A percentile compares a stretch with the other conserved stretches of the same genome.
Evolutionary conservation across 768 basidiomycete species (phyloP).

Genomic region (Kwoniella pini): DNA sequence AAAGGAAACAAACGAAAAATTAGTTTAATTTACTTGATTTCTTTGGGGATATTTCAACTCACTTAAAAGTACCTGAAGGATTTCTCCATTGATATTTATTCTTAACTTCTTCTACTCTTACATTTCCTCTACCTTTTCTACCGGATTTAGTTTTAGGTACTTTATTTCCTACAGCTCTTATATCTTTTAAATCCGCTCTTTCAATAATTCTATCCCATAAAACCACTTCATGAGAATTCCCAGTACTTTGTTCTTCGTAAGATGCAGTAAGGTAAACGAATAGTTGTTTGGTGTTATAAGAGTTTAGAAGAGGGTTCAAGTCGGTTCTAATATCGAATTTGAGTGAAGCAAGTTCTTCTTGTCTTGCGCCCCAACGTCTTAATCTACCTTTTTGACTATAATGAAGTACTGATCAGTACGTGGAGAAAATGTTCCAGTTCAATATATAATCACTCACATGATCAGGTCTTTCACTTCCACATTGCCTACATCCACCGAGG

Average conservation of each 20-base stretch:
- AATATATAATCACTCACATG: conserved; percentile 23
- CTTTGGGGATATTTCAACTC: conserved; percentile 11
- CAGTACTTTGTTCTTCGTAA: conserved; percentile 27
- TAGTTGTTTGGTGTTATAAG: conserved; percentile 50
- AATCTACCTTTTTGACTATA: conserved; percentile 42
- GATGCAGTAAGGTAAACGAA: conserved; percentile 46
- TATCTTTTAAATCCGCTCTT: conserved; percentile 38
- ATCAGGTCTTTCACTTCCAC: conserved; percentile 47
- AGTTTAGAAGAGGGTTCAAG: conserved; percentile 42
- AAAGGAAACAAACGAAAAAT: too few relatives aligned
- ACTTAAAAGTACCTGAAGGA: conserved; percentile 47
- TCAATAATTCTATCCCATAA: conserved; percentile 47
- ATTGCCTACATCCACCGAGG: conserved; percentile 34
- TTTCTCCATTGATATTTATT: conserved; percentile 48
- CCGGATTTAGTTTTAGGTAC: conserved; percentile 19
- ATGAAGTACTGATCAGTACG: background rate
- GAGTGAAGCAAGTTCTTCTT: conserved; percentile 46
- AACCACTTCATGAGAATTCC: conserved; percentile 40
- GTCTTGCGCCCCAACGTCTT: conserved; percentile 38
- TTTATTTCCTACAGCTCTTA: conserved; percentile 44
- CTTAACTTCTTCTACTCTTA: conserved; percentile 45
- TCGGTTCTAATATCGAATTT: conserved; percentile 47
- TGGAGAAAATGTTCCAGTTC: background rate
- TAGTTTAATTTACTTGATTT: background rate
- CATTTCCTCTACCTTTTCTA: conserved; percentile 46